Conservation (phyloP, 2,329 filamentous ascomycete species). For the Apiospora malaysiana region DNA sequence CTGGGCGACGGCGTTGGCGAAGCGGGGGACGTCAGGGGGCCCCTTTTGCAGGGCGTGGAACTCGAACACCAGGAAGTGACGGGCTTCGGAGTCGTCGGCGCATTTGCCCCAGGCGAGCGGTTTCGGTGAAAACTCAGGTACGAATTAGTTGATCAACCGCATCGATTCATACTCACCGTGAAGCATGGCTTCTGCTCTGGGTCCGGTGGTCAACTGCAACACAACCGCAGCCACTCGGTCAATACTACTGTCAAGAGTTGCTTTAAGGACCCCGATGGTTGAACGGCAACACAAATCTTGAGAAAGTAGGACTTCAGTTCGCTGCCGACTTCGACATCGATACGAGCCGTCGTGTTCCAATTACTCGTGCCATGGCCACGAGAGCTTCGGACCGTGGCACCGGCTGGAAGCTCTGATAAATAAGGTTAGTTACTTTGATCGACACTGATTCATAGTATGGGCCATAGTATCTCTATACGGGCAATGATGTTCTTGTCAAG, state of each 20-base stretch:
- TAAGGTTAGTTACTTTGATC: too few relatives aligned
- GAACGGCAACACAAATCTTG: too few relatives aligned
- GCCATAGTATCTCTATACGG: too few relatives aligned
- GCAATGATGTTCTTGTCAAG: conserved; percentile 1
- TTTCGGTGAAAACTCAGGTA: not conserved
- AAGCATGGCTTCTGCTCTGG: not conserved
- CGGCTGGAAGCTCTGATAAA: not conserved
- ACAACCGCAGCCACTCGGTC: not conserved
- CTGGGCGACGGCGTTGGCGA: not conserved
- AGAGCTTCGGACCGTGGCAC: not conserved
- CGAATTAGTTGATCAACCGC: not conserved
- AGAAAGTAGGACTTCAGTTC: not conserved
- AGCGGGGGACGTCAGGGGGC: not conserved
- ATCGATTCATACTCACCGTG: not conserved
- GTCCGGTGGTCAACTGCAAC: not conserved
- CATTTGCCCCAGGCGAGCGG: not conserved
- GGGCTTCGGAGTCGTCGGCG: not conserved
- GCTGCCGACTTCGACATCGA: not conserved
- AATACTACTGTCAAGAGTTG: too few relatives aligned
- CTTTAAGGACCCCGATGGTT: too few relatives aligned
- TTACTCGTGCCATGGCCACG: not conserved
- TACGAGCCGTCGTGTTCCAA: not conserved
- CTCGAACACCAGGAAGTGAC: not conserved
- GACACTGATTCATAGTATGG: too few relatives aligned
- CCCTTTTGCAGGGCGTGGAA: not conserved